phyloP scores from a whole-genome alignment of 495 filamentous ascomycete genomes.

The Aspergillus kassunensis region DNA sequence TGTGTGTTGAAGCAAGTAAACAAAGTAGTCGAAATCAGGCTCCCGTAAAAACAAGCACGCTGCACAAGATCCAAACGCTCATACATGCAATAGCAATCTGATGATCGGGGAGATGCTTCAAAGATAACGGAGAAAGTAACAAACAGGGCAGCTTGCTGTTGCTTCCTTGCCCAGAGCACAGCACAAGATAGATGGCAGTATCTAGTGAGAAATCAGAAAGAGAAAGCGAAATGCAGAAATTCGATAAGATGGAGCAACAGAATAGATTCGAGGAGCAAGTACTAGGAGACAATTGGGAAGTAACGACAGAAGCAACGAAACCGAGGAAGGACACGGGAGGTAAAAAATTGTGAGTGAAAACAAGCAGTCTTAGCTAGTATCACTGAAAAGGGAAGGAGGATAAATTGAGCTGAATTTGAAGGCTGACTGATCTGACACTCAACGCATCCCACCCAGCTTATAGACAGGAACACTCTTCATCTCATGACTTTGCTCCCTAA shows the following conservation, averaged over 20 bases:
- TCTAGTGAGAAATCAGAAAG: conserved; percentile 21
- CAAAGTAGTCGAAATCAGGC: conserved; percentile 11
- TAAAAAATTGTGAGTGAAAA: background rate
- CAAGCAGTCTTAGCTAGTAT: background rate
- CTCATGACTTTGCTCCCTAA: too few species aligned
- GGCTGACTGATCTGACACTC: background rate
- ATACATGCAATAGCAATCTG: conserved; percentile 25
- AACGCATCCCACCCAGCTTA: background rate
- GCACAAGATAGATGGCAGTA: conserved; percentile 22
- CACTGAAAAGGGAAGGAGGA: conserved; percentile 1
- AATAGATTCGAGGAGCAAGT: conserved; percentile 2
- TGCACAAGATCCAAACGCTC: conserved; percentile 25
- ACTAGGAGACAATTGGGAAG: conserved; percentile 14
- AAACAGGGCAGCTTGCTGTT: conserved; percentile 9
- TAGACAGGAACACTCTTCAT: too few species aligned
- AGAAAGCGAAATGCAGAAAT: conserved; percentile 1
- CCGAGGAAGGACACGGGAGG: conserved; percentile 16
- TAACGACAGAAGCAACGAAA: conserved; percentile 13
- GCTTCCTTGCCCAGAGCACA: conserved; percentile 1
- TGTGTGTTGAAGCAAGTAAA: background rate
- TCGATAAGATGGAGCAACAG: conserved; percentile 5
- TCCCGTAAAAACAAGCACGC: conserved; percentile 11
- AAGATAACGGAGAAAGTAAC: conserved; percentile 17
- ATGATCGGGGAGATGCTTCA: conserved; percentile 17
- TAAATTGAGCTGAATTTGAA: background rate